These are phyloP conservation scores for Thecaphora thlaspeos DNA, from an alignment of 1,284 basidiomycete species.

Conservation along the genomic window DNA sequence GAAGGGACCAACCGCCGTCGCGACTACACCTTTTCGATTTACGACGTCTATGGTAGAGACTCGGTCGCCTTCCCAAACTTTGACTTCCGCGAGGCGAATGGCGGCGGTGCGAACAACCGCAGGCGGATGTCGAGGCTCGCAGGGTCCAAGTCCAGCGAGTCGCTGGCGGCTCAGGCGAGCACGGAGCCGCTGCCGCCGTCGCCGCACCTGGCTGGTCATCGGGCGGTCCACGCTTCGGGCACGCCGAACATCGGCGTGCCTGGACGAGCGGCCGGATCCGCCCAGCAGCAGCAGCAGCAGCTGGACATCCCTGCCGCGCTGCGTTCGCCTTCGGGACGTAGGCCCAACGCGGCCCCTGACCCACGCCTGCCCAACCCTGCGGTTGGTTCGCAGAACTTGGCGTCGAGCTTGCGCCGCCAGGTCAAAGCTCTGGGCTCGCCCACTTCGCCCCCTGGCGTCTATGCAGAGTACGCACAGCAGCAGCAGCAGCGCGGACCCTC, in stretches of 20 bases:
- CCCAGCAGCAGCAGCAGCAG: background rate
- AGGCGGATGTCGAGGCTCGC: slow-evolving; percentile 14
- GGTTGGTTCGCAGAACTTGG: slow-evolving; percentile 23
- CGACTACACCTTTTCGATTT: slow-evolving; percentile 51
- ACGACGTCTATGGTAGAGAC: slow-evolving; percentile 53
- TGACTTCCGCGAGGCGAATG: slow-evolving; percentile 23
- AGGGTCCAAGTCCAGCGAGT: slow-evolving; percentile 25
- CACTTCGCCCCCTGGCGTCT: background rate
- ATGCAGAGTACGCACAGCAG: too few species aligned
- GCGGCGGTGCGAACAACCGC: too few species aligned
- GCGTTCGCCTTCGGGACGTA: slow-evolving; percentile 37
- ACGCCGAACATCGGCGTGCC: too few species aligned
- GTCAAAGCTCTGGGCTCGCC: slow-evolving; percentile 30
- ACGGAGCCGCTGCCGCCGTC: slow-evolving; percentile 17
- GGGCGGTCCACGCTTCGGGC: too few species aligned
- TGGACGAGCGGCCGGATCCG: too few species aligned
- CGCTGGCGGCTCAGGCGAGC: slow-evolving; percentile 17
- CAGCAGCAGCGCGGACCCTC: too few species aligned
- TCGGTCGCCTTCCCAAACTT: slow-evolving; percentile 54
- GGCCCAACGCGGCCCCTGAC: slow-evolving; percentile 43
- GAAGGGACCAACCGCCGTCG: slow-evolving; percentile 25
- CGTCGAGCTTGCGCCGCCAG: slow-evolving; percentile 44
- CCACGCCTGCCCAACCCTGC: slow-evolving; percentile 17
- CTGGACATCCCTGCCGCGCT: slow-evolving; percentile 5
- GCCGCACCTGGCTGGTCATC: slow-evolving; percentile 5